These are phyloP conservation scores for Neospermospora avenae DNA, from an alignment of 2,329 filamentous ascomycete species.

Conservation along the genomic window DNA sequence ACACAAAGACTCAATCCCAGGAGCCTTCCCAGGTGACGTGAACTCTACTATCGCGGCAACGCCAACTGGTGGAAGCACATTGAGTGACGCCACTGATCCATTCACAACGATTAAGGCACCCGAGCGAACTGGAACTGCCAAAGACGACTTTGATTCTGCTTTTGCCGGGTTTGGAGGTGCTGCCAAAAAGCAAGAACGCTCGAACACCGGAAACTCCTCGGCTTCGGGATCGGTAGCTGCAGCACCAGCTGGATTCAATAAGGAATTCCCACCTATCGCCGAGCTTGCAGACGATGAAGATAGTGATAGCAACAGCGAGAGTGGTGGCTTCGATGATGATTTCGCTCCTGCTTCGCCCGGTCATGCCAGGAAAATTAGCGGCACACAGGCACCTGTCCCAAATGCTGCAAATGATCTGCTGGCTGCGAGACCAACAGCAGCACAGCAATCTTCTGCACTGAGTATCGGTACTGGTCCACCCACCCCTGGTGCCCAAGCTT, in stretches of 20 bases:
- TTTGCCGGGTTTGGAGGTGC: constrained; percentile 67
- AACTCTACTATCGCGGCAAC: constrained; percentile 45
- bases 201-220: constrained; percentile 39
- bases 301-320: constrained; percentile 75
- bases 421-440: constrained; percentile 29
- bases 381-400: constrained; percentile 24
- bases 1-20: constrained; percentile 43
- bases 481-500: constrained; percentile 50
- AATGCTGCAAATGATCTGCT: constrained; percentile 31
- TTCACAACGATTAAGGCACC: constrained; percentile 53
- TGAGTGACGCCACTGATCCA: constrained; percentile 49
- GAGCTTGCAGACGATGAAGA: constrained; percentile 79
- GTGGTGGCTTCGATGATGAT: constrained; percentile 88
- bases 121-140: constrained; percentile 47
- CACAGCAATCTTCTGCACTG: constrained; percentile 27
- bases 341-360: constrained; percentile 62
- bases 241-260: constrained; percentile 54
- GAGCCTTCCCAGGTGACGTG: constrained; percentile 50
- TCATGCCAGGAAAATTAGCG: constrained; percentile 29
- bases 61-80: constrained; percentile 44
- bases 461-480: constrained; percentile 42
- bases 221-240: constrained; percentile 44
- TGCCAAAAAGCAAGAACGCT: constrained; percentile 49
- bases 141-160: constrained; percentile 81
- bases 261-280: constrained; percentile 92